Percentiles rank a stretch among this genome's conserved stretches.
These are phyloP conservation scores for Strigomonas oncopelti DNA, from an alignment of 208 protist species.

Conservation along the genomic window DNA sequence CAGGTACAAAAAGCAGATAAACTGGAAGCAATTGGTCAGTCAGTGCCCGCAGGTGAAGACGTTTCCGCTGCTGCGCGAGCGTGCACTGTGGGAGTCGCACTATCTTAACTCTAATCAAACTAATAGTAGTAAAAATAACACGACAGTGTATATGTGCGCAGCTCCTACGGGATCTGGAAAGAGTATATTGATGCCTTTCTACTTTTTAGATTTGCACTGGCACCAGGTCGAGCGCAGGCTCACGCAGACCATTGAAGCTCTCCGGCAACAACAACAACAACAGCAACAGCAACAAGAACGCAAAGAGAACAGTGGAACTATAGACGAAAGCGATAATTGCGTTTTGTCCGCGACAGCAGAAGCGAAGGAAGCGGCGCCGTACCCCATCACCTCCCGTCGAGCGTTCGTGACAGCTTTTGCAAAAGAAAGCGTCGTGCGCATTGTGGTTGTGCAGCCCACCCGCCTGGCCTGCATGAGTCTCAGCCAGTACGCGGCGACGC, in stretches of 20 bases:
- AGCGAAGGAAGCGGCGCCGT: not conserved
- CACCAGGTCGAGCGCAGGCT: constrained; percentile 26
- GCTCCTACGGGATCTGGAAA: constrained; percentile 73
- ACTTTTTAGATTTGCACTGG: constrained; percentile 73
- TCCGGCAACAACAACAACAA: not conserved
- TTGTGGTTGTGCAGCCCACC: constrained; percentile 82
- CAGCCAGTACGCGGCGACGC: constrained; percentile 34
- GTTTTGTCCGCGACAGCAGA: too few species aligned
- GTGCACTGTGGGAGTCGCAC: not conserved
- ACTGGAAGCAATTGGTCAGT: not conserved
- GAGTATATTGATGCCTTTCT: constrained; percentile 64
- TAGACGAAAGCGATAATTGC: too few species aligned
- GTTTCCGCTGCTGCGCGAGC: not conserved
- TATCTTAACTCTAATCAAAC: not conserved
- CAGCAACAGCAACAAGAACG: constrained; percentile 9
- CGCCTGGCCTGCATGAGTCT: constrained; percentile 69
- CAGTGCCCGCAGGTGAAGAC: not conserved
- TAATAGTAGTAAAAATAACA: not conserved
- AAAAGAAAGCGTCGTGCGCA: constrained; percentile 45
- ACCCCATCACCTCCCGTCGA: constrained; percentile 16
- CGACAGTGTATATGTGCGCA: constrained; percentile 38
- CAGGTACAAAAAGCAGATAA: not conserved
- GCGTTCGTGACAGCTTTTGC: constrained; percentile 39
- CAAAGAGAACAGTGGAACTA: too few species aligned
- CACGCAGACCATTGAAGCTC: constrained; percentile 18